Evolutionary conservation across 352 stramenopile genomes (phyloP), one percentile per base, ranked within the genome.

Genomic region (Globisporangium cederbergense): DNA sequence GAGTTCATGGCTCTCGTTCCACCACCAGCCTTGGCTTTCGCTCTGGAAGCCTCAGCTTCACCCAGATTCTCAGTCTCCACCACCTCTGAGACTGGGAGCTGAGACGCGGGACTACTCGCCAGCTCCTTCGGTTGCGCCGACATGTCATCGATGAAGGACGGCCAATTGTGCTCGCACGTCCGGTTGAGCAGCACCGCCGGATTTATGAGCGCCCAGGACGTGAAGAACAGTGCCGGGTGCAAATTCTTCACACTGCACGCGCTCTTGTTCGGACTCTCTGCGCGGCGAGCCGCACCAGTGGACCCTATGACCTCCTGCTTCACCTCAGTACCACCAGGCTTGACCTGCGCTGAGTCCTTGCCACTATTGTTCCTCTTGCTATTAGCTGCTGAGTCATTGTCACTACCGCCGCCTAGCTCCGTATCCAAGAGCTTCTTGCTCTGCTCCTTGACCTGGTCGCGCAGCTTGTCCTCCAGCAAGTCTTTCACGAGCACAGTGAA

Each of bases 101-200:
- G 57, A 57, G 30, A 63, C 63, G 13, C 54, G n/a, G 63, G 50
- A 38, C 62, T 59, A 38, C 62, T 59, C 36, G 72, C 53, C 14
- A 67, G 64, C 0, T 78, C 68, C 50, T 64, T 62, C 51, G 54
- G 50, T 25, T 46, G 51, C 18, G 25, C 65, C 7, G 60, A 62
- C 60, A 78, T 80, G 60, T 68, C 81, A 7, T 77, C 71, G 54
- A 93, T 86, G 40, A 90, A 91, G 2, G 81, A 76, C 5, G 87
- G 87, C 79, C 83, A 93, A 54, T 95, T 95, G 66, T 95, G 87
- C 38, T 88, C 75, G 42, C 87, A 95, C 2, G 87, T 95, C n/a
- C 63, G 68, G 28, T 78, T 73, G 5, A 95, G 67, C 1, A 95
- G 71, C 2, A 65, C 78, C 9, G 71, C 73, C 5, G 87, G 87